These are phyloP conservation scores for Penicillium crustosum DNA, from an alignment of 2,329 filamentous ascomycete genomes.

Conservation along the genomic window DNA sequence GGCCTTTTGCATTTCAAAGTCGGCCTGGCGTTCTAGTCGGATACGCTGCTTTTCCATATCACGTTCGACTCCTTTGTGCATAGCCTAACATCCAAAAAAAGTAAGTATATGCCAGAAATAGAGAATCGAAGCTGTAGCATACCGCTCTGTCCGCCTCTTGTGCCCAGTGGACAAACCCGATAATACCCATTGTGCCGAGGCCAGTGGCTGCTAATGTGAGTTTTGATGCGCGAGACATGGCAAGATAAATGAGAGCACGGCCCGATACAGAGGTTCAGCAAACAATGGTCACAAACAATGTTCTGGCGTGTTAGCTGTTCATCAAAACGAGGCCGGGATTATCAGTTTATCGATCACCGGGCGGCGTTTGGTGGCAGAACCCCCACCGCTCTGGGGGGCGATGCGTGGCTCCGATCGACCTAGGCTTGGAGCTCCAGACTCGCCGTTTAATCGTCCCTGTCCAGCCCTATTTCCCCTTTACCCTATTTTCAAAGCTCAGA, in stretches of 20 bases:
- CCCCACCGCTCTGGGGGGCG: slow-evolving; percentile 35
- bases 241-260: background rate
- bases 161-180: slow-evolving; percentile 84
- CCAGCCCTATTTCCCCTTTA: slow-evolving; percentile 9
- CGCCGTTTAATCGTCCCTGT: slow-evolving; percentile 20
- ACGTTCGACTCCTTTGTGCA: slow-evolving; percentile 91
- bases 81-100: slow-evolving; percentile 57
- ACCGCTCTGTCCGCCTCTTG: slow-evolving; percentile 83
- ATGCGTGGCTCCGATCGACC: slow-evolving; percentile 33
- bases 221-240: slow-evolving; percentile 92
- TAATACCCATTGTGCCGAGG: slow-evolving; percentile 70
- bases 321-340: slow-evolving; percentile 21
- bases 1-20: slow-evolving; percentile 87
- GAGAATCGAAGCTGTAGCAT: slow-evolving; percentile 35
- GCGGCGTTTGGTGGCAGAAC: slow-evolving; percentile 38
- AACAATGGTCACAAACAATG: background rate
- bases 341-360: slow-evolving; percentile 24
- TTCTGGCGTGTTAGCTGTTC: background rate
- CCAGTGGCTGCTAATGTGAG: slow-evolving; percentile 78
- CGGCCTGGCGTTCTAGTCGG: slow-evolving; percentile 85
- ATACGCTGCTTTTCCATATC: slow-evolving; percentile 92
- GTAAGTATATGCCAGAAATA: slow-evolving; percentile 7
- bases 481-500: slow-evolving; percentile 13
- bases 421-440: slow-evolving; percentile 30
- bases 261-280: background rate